Percentiles rank a stretch among this genome's conserved stretches.
phyloP scores from a whole-genome alignment of 129 eudicot genomes.

The Deinandra increscens region DNA sequence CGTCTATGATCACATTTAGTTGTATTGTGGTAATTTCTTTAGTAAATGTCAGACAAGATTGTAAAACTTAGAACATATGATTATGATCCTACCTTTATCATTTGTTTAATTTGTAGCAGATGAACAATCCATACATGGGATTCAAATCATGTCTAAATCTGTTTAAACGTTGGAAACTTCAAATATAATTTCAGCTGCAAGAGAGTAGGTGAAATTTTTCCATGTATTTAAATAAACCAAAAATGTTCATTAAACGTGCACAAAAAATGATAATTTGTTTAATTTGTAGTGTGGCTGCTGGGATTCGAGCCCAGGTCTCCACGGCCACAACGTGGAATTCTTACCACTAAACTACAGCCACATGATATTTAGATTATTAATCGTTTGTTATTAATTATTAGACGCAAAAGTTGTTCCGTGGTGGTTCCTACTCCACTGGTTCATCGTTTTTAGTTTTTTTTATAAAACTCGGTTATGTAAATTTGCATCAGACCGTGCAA shows the following conservation, averaged over 20 bases:
- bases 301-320: slow-evolving; percentile 99
- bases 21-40: slow-evolving; percentile 23
- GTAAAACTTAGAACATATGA: slow-evolving; percentile 31
- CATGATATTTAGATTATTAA: background rate
- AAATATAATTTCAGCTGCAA: background rate
- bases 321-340: slow-evolving; percentile 99
- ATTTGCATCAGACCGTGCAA: background rate
- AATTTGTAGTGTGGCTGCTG: slow-evolving; percentile 93
- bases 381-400: too few relatives aligned
- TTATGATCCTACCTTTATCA: slow-evolving; percentile 22
- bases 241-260: too few relatives aligned
- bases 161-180: too few relatives aligned
- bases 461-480: background rate
- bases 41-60: slow-evolving; percentile 36
- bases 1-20: slow-evolving; percentile 22
- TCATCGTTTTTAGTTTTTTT: too few relatives aligned
- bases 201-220: background rate
- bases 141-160: too few relatives aligned
- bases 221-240: too few relatives aligned
- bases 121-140: background rate
- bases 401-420: too few relatives aligned
- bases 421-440: too few relatives aligned
- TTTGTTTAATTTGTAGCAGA: background rate
- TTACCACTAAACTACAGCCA: slow-evolving; percentile 99
- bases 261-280: background rate